phyloP scores from a whole-genome alignment of 441 rosid species.

The Adansonia grandidieri region DNA sequence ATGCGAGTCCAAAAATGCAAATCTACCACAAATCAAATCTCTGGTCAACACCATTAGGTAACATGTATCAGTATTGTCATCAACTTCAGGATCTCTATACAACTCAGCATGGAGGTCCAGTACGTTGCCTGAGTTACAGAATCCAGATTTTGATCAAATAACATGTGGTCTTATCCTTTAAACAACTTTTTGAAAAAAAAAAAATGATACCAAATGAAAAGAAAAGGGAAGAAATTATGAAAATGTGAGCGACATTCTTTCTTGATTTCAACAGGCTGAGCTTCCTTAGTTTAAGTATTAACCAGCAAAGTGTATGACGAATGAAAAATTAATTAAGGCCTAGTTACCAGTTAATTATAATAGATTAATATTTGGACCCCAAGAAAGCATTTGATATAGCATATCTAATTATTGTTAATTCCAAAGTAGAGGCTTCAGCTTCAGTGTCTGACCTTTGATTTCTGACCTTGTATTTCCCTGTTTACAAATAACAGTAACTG shows the following conservation, averaged over 20 bases:
- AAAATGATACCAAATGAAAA: neutral
- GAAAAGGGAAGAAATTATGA: conserved; percentile 6
- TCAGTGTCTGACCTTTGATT: conserved; percentile 58
- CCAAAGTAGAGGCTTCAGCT: neutral
- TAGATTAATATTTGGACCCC: neutral
- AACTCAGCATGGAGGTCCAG: conserved; percentile 72
- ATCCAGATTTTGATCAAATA: conserved; percentile 9
- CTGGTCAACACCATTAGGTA: conserved; percentile 69
- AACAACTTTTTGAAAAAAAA: neutral
- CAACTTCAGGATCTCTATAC: conserved; percentile 56
- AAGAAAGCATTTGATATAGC: neutral
- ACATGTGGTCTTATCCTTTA: neutral
- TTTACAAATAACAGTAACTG: conserved; percentile 15
- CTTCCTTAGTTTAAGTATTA: conserved; percentile 59
- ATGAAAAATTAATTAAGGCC: neutral
- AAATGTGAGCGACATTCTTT: conserved; percentile 49
- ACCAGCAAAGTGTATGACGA: conserved; percentile 48
- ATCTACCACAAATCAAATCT: conserved; percentile 23
- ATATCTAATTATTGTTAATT: neutral
- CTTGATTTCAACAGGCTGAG: conserved; percentile 65
- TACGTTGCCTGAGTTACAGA: conserved; percentile 49
- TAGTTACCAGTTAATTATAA: neutral
- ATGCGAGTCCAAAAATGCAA: too few relatives aligned
- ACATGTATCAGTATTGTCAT: conserved; percentile 53
- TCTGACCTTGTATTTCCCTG: conserved; percentile 73